phyloP scores from a whole-genome alignment of 1,284 basidiomycete genomes.

The Flammula alnicola region DNA sequence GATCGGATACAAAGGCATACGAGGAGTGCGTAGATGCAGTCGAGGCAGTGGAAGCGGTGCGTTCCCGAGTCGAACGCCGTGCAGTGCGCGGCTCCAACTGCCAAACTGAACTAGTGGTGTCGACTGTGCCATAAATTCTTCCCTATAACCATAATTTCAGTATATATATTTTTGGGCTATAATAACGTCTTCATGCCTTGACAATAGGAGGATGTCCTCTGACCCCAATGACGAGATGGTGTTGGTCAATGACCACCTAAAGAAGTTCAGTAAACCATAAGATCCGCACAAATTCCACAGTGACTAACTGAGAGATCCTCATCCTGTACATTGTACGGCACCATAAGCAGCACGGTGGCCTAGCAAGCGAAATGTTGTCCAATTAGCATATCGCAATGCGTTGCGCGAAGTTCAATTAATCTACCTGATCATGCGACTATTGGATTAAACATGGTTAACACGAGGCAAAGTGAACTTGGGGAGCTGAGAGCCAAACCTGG shows the following conservation, averaged over 20 bases:
- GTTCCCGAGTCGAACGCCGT: constrained; percentile 59
- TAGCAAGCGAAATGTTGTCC: constrained; percentile 32
- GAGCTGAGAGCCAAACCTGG: constrained; percentile 45
- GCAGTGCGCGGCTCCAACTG: constrained; percentile 71
- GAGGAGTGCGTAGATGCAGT: constrained; percentile 78
- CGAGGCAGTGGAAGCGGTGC: constrained; percentile 74
- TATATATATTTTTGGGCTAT: not conserved
- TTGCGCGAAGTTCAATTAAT: constrained; percentile 20
- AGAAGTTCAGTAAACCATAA: constrained; percentile 7
- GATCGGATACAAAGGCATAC: constrained; percentile 77
- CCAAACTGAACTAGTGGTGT: constrained; percentile 69
- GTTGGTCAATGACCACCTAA: constrained; percentile 72
- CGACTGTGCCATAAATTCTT: constrained; percentile 67
- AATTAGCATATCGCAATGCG: constrained; percentile 14
- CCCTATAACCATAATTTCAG: constrained; percentile 48
- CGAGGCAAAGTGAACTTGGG: constrained; percentile 15
- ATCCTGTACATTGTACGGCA: constrained; percentile 70
- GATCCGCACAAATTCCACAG: constrained; percentile 6
- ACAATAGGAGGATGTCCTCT: constrained; percentile 68
- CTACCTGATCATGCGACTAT: constrained; percentile 72
- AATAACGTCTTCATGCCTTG: constrained; percentile 51
- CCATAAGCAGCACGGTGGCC: constrained; percentile 78
- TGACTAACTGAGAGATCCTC: constrained; percentile 69
- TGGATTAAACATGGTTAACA: constrained; percentile 19
- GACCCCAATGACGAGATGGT: constrained; percentile 72